phyloP scores from a whole-genome alignment of 1,139 yeast species.

The Nakaseomyces kungkrabaensis region DNA sequence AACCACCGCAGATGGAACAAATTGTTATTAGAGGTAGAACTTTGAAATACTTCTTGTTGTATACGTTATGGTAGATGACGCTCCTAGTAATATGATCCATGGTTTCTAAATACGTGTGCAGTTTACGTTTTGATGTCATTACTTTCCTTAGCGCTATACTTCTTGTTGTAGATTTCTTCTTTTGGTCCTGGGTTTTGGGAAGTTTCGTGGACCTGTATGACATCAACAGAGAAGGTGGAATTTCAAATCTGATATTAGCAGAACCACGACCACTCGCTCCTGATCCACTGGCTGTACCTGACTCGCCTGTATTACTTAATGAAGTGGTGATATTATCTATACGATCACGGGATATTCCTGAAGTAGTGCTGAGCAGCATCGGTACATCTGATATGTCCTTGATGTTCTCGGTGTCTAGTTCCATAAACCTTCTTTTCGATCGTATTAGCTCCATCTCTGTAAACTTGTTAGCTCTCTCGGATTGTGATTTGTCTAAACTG shows the following conservation, averaged over 20 bases:
- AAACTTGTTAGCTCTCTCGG: slow-evolving; percentile 14
- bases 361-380: slow-evolving; percentile 21
- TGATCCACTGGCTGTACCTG: slow-evolving; percentile 5
- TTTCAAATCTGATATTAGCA: slow-evolving; percentile 20
- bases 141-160: slow-evolving; percentile 25
- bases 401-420: slow-evolving; percentile 27
- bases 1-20: slow-evolving; percentile 29
- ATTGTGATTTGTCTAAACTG: slow-evolving; percentile 4
- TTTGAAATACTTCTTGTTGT: slow-evolving; percentile 27
- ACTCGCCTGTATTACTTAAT: slow-evolving; percentile 3
- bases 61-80: slow-evolving; percentile 25
- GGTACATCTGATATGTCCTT: slow-evolving; percentile 24
- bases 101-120: slow-evolving; percentile 27
- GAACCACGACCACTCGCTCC: slow-evolving; percentile 9
- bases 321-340: slow-evolving; percentile 18
- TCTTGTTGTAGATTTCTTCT: slow-evolving; percentile 23
- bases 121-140: slow-evolving; percentile 22
- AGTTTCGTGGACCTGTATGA: slow-evolving; percentile 29
- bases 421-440: slow-evolving; percentile 27
- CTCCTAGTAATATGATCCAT: slow-evolving; percentile 25
- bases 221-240: slow-evolving; percentile 22
- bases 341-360: slow-evolving; percentile 25
- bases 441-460: slow-evolving; percentile 25
- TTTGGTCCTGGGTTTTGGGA: slow-evolving; percentile 13
- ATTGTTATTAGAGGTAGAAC: slow-evolving; percentile 27